Conservation (phyloP, 2,329 filamentous ascomycete species). For the Epichloe elymi region DNA sequence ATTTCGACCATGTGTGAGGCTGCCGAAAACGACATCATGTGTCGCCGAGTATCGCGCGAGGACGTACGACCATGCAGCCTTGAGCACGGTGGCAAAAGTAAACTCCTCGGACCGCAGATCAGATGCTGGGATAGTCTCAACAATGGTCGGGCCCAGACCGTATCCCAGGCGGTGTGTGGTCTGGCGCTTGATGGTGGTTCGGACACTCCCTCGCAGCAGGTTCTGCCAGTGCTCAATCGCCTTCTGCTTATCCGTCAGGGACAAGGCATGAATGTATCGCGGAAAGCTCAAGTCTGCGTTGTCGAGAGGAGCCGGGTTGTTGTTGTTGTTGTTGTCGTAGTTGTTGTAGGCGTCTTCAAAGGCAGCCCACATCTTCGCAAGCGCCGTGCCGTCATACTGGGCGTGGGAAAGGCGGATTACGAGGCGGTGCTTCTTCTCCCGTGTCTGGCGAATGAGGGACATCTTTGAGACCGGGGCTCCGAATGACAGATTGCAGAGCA, state of each 20-base stretch:
- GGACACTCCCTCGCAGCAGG: background rate
- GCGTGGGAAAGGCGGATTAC: conserved; percentile 2
- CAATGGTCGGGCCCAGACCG: background rate
- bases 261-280: background rate
- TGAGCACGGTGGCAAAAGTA: conserved; percentile 1
- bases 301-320: background rate
- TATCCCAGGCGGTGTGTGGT: conserved; percentile 1
- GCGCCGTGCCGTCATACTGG: conserved; percentile 3
- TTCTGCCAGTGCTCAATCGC: background rate
- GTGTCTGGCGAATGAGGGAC: background rate
- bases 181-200: conserved; percentile 1
- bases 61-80: conserved; percentile 1
- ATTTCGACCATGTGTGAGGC: conserved; percentile 1
- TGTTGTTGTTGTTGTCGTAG: background rate
- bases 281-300: background rate
- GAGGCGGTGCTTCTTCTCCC: background rate
- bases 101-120: background rate
- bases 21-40: conserved; percentile 2
- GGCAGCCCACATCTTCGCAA: conserved; percentile 1
- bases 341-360: background rate
- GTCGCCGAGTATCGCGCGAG: background rate
- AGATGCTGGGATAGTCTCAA: background rate
- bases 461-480: background rate
- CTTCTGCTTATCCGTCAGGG: background rate
- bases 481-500: background rate